A percentile compares a stretch with the other conserved stretches of the same genome.
phyloP scores from a whole-genome alignment of 2,329 filamentous ascomycete species.

The Canariomyces notabilis region DNA sequence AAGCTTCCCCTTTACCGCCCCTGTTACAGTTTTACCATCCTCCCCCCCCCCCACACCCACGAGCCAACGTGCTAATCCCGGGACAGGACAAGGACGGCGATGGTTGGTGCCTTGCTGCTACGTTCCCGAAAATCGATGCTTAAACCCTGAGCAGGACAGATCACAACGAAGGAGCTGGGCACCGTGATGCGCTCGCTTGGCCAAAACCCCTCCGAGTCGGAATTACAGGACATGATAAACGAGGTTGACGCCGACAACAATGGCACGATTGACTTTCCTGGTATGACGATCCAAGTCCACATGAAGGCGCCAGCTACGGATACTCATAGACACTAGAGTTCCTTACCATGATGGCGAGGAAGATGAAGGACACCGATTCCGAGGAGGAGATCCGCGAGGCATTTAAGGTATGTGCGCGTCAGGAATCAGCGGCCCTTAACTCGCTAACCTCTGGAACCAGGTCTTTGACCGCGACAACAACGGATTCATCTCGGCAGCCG shows the following conservation, averaged over 20 bases:
- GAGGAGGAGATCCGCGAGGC: constrained; percentile 87
- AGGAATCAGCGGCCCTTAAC: too few relatives aligned
- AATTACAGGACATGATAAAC: constrained; percentile 92
- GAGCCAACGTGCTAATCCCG: constrained; percentile 7
- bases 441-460: constrained; percentile 33
- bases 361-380: constrained; percentile 91
- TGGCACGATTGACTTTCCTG: constrained; percentile 85
- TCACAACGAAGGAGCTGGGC: constrained; percentile 85
- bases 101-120: constrained; percentile 55
- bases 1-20: constrained; percentile 46
- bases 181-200: constrained; percentile 88
- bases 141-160: constrained; percentile 61
- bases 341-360: constrained; percentile 88
- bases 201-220: constrained; percentile 85
- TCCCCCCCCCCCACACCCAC: constrained; percentile 10
- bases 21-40: too few relatives aligned
- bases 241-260: constrained; percentile 91
- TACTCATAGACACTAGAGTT: constrained; percentile 57
- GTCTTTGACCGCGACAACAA: constrained; percentile 88
- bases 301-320: neutral
- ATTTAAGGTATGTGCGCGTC: constrained; percentile 64
- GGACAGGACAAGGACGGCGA: constrained; percentile 84
- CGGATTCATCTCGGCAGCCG: constrained; percentile 83
- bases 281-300: constrained; percentile 44
- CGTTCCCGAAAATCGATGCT: constrained; percentile 19